phyloP scores from a whole-genome alignment of 2,329 filamentous ascomycete genomes.

The Fusarium devonianum region DNA sequence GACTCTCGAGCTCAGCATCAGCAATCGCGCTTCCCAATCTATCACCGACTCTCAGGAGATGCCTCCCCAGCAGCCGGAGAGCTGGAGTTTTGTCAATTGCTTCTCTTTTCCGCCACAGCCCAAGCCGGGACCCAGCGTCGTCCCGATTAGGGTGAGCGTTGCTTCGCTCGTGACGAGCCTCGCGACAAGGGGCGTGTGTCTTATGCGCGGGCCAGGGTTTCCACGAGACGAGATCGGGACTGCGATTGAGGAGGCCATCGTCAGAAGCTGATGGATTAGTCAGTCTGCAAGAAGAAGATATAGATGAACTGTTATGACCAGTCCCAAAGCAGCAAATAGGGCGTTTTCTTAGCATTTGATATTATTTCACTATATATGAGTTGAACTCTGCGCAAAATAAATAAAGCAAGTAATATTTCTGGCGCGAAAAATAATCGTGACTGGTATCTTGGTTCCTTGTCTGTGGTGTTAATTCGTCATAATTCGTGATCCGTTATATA shows the following conservation, averaged over 20 bases:
- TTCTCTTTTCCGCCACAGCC: conserved; percentile 31
- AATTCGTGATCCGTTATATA: conserved; percentile 36
- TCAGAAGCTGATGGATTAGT: conserved; percentile 10
- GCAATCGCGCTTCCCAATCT: not conserved
- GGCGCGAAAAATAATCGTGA: conserved; percentile 16
- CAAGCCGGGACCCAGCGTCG: conserved; percentile 8
- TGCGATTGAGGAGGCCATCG: conserved; percentile 38
- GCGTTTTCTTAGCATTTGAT: too few relatives aligned
- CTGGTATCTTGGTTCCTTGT: conserved; percentile 30
- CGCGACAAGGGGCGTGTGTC: conserved; percentile 28
- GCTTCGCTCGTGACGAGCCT: conserved; percentile 27
- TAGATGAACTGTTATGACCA: not conserved
- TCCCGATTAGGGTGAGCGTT: conserved; percentile 32
- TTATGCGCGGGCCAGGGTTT: conserved; percentile 39
- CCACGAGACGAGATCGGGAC: conserved; percentile 37
- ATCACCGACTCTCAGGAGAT: conserved; percentile 7
- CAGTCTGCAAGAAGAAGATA: not conserved
- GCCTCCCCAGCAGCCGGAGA: conserved; percentile 35
- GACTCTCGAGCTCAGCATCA: conserved; percentile 36
- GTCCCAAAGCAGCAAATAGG: not conserved
- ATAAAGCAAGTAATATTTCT: conserved; percentile 15
- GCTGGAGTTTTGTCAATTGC: conserved; percentile 41
- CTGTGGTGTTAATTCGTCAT: conserved; percentile 30
- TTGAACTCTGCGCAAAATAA: conserved; percentile 1
- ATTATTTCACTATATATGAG: too few relatives aligned